Evolutionary conservation across 1,284 basidiomycete species (phyloP), one percentile per base, ranked within the genome.

Genomic region (Ustilago vetiveriae): DNA sequence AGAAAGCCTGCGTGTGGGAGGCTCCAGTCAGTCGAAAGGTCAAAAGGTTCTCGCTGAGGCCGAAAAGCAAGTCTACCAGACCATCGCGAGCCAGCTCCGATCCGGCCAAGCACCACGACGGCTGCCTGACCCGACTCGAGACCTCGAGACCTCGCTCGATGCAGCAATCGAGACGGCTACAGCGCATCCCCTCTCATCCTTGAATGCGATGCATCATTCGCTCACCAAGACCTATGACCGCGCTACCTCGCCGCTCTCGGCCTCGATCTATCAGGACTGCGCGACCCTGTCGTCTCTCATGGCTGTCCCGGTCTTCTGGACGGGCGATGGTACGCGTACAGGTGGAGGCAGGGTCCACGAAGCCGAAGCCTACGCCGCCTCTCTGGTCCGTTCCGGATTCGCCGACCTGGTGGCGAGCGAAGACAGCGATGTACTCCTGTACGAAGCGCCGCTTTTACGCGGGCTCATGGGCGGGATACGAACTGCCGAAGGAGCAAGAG

Each of bases 331-430:
- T 16, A 60, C 67, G 8, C 47, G 60, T n/a, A 47, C 56, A 2
- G 75, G 72, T 14, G 78, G 72, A 19, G 71, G 72, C 1, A 50
- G 63, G 17, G 40, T 79, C 1, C 75, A 79, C 50, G 82, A 83
- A 60, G 82, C 82, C 4, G 82, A 83, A 58, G 82, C 80, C 8
- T 60, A 79, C 6, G 78, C 78, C 4, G 69, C 81, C 13, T 70
- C 72, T 11, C 70, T 83, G 6, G 82, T 82, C 4, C 52, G 46
- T 11, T 44, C 72, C 1, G 75, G 75, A 2, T 74, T 55, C 26
- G 82, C 81, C 0, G 80, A 83, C 38, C 54, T 75, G 10, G 82
- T 83, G 8, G 77, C 78, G 3, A 78, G 77, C 46, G 82, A 82
- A 58, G 82, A 83, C 47, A 80, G 77, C 40, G 82, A 83, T 44